Percentiles rank a stretch among this genome's conserved stretches.
Conservation (phyloP, 257 asterid genomes). For the Capsicum rhomboideum region DNA sequence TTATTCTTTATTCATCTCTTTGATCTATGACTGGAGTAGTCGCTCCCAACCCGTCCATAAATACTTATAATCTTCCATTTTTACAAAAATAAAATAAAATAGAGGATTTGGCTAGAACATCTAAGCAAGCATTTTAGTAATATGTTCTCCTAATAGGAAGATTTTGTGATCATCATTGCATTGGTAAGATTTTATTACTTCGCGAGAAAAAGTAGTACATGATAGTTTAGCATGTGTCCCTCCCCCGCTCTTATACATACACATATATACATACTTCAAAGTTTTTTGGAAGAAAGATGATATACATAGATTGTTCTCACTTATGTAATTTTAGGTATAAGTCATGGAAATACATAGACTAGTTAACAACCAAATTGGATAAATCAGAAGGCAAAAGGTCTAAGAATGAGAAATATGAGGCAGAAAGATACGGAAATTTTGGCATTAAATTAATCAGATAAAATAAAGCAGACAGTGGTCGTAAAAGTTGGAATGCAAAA, state of each 20-base stretch:
- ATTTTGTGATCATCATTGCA: neutral
- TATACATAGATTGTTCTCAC: neutral
- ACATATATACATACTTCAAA: neutral
- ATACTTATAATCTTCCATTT: neutral
- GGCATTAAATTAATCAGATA: neutral
- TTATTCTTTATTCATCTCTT: neutral
- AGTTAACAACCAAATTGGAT: neutral
- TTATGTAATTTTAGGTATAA: no score
- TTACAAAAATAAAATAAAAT: neutral
- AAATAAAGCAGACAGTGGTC: neutral
- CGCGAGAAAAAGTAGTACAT: neutral
- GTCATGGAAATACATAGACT: neutral
- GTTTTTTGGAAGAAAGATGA: neutral
- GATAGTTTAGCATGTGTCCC: neutral
- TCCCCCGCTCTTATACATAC: neutral
- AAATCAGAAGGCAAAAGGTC: neutral
- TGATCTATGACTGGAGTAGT: neutral
- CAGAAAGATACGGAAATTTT: neutral
- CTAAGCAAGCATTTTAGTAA: neutral
- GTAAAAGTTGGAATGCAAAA: neutral
- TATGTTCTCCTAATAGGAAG: neutral
- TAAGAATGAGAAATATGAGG: neutral
- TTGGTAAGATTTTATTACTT: neutral
- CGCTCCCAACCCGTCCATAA: neutral
- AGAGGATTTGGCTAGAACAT: neutral